Evolutionary conservation across 2,329 filamentous ascomycete species (phyloP).

Genomic region (Chalaropsis ovoidea): DNA sequence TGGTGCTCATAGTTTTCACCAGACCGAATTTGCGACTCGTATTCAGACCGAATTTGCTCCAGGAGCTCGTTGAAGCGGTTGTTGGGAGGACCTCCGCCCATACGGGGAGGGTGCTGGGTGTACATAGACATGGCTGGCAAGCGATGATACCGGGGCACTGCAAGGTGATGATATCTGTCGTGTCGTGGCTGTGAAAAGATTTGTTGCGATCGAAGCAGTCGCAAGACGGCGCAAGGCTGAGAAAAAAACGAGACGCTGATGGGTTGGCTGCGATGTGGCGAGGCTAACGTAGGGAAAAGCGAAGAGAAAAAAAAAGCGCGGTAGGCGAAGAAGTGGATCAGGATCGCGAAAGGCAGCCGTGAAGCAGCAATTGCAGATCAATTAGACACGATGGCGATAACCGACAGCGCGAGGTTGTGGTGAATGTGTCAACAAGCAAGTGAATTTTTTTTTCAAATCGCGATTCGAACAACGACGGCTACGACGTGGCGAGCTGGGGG

Average conservation of each 20-base stretch:
- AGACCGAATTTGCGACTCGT: slow-evolving; percentile 71
- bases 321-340: background rate
- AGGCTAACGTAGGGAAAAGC: background rate
- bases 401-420: background rate
- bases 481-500: background rate
- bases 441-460: background rate
- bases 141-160: background rate
- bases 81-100: slow-evolving; percentile 26
- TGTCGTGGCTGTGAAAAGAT: background rate
- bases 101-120: slow-evolving; percentile 26
- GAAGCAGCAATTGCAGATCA: background rate
- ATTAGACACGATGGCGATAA: background rate
- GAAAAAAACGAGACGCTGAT: background rate
- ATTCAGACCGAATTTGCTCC: slow-evolving; percentile 82
- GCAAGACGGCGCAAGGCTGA: slow-evolving; percentile 11
- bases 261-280: background rate
- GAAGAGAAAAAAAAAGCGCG: slow-evolving; percentile 9
- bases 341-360: background rate
- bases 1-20: slow-evolving; percentile 86
- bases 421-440: background rate
- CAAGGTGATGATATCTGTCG: background rate
- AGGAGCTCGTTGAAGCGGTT: slow-evolving; percentile 77
- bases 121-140: slow-evolving; percentile 27
- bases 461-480: background rate
- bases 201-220: background rate